Percentiles rank a stretch among this genome's conserved stretches.
Conservation (phyloP, 371 early-diverging fungal species). For the Syncephalis plumigaleata region DNA sequence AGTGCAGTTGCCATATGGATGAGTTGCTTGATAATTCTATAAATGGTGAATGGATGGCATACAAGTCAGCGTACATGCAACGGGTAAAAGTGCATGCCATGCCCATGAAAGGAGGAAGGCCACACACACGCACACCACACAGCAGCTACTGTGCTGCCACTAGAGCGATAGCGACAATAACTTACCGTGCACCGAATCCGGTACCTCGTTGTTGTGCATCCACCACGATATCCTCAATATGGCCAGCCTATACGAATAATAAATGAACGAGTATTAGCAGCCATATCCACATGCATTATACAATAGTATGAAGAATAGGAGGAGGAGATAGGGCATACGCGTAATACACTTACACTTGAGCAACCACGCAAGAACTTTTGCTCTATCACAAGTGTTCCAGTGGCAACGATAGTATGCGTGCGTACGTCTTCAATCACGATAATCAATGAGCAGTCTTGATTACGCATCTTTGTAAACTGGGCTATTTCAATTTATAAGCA, state of each 20-base stretch:
- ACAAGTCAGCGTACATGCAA: too few species aligned
- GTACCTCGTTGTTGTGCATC: conserved; percentile 81
- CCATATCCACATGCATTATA: too few species aligned
- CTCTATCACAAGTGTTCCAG: conserved; percentile 90
- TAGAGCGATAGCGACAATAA: too few species aligned
- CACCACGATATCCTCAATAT: conserved; percentile 91
- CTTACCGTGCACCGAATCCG: conserved; percentile 49
- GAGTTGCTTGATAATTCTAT: conserved; percentile 50
- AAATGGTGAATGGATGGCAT: not conserved
- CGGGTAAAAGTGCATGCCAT: too few species aligned
- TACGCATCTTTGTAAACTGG: conserved; percentile 37
- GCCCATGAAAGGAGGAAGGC: not conserved
- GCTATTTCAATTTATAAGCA: too few species aligned
- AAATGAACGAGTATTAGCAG: too few species aligned
- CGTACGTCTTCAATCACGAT: conserved; percentile 61
- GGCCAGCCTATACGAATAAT: conserved; percentile 30
- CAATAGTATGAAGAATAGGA: too few species aligned
- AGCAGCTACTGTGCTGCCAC: too few species aligned
- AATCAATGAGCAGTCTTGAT: conserved; percentile 55
- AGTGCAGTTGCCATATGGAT: conserved; percentile 35
- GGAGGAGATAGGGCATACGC: too few species aligned
- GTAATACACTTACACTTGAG: conserved; percentile 42
- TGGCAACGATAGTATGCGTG: conserved; percentile 51
- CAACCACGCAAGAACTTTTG: conserved; percentile 85
- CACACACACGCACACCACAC: too few species aligned